A percentile compares a stretch with the other conserved stretches of the same genome.
Evolutionary conservation across 2,329 filamentous ascomycete genomes (phyloP).

Genomic region (Sarocladium brachiariae): DNA sequence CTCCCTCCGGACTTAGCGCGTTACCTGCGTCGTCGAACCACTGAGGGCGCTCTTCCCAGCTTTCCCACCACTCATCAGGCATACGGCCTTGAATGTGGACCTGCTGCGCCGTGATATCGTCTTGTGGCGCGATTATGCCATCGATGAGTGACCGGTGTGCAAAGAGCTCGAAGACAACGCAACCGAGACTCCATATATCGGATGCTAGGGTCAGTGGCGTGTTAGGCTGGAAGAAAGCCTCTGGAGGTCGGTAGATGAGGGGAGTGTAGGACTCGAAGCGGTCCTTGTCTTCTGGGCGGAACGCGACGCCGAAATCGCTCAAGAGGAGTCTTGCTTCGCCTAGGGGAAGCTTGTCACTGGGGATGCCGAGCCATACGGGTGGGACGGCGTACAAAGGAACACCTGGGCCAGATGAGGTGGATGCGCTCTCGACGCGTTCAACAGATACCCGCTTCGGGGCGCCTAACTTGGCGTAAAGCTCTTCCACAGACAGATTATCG

Average conservation of each 20-base stretch:
- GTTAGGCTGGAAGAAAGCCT: slow-evolving; percentile 25
- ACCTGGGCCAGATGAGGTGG: too few relatives aligned
- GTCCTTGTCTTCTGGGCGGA: neutral
- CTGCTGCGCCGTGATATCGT: slow-evolving; percentile 14
- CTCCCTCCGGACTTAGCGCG: slow-evolving; percentile 11
- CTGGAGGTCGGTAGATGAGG: slow-evolving; percentile 23
- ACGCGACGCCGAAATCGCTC: too few relatives aligned
- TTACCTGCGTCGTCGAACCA: slow-evolving; percentile 13
- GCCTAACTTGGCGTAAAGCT: too few relatives aligned
- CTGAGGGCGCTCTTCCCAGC: slow-evolving; percentile 13
- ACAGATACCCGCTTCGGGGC: too few relatives aligned
- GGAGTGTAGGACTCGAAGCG: slow-evolving; percentile 22
- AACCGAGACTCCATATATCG: slow-evolving; percentile 34
- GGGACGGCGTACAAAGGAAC: too few relatives aligned
- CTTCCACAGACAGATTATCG: too few relatives aligned
- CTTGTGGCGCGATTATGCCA: slow-evolving; percentile 1
- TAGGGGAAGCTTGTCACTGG: too few relatives aligned
- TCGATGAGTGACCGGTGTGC: slow-evolving; percentile 15
- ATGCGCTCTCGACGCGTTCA: too few relatives aligned
- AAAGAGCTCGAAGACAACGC: slow-evolving; percentile 28
- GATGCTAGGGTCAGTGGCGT: slow-evolving; percentile 25
- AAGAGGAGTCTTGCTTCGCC: too few relatives aligned
- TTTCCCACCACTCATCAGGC: slow-evolving; percentile 15
- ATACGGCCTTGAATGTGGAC: slow-evolving; percentile 14
- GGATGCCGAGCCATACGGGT: too few relatives aligned